Percentiles rank a stretch among this genome's conserved stretches.
These are phyloP conservation scores for Phytophthora palmivora DNA, from an alignment of 352 stramenopile genomes.

Conservation along the genomic window DNA sequence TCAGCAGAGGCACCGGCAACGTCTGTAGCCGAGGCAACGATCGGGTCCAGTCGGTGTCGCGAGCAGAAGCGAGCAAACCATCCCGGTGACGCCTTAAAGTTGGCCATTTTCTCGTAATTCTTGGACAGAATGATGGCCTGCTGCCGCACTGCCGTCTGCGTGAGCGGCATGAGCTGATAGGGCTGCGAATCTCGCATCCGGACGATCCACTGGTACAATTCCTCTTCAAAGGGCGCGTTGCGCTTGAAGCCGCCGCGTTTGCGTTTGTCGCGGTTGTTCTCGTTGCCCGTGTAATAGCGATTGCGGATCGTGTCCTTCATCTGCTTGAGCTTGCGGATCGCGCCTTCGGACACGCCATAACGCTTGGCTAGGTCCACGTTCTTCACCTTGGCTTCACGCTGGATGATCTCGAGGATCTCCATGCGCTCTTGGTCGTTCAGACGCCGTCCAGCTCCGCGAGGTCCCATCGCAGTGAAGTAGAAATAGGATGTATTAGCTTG, in stretches of 20 bases:
- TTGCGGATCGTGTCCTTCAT: conserved; percentile 87
- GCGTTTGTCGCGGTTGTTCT: conserved; percentile 88
- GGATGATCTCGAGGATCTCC: conserved; percentile 89
- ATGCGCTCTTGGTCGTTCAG: conserved; percentile 92
- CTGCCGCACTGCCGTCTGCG: conserved; percentile 83
- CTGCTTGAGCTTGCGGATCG: conserved; percentile 90
- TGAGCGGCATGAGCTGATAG: conserved; percentile 87
- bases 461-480: conserved; percentile 55
- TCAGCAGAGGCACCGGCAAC: not conserved
- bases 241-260: conserved; percentile 86
- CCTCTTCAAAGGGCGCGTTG: conserved; percentile 86
- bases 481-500: not conserved
- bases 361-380: conserved; percentile 87
- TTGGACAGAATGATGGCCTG: conserved; percentile 85
- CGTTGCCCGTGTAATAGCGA: conserved; percentile 84
- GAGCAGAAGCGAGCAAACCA: conserved; percentile 92
- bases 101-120: conserved; percentile 86
- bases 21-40: conserved; percentile 34
- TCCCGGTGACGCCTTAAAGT: conserved; percentile 86
- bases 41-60: conserved; percentile 79
- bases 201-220: conserved; percentile 89
- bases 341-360: conserved; percentile 87
- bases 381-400: conserved; percentile 85
- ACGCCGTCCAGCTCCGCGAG: conserved; percentile 74
- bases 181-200: conserved; percentile 82